Conservation (phyloP, 176 grass and related monocot species). For the Phyllostachys edulis region DNA sequence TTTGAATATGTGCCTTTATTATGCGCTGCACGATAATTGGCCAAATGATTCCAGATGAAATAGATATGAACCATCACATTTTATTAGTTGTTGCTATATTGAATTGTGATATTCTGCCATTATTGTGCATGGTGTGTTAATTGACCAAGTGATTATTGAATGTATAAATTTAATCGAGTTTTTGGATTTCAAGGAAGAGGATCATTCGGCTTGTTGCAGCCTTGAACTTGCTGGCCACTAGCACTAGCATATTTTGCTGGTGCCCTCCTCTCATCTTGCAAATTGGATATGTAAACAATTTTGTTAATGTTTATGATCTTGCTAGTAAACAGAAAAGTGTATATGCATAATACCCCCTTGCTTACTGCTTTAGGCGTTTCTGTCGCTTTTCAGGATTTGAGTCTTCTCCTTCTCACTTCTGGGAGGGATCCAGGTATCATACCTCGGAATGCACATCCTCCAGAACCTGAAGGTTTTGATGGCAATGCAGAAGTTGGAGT, state of each 20-base stretch:
- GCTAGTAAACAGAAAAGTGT: slow-evolving; percentile 3
- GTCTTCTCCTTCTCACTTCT: slow-evolving; percentile 86
- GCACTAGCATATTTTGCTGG: background rate
- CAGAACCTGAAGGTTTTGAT: slow-evolving; percentile 79
- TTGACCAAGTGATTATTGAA: background rate
- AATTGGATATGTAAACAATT: background rate
- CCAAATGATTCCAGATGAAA: background rate
- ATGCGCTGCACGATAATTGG: background rate
- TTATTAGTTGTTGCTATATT: background rate
- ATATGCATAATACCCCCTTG: background rate
- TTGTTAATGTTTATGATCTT: background rate
- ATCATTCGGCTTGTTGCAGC: background rate
- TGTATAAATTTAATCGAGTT: background rate
- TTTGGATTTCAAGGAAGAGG: background rate
- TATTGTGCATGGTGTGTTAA: background rate
- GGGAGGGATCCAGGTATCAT: slow-evolving; percentile 94
- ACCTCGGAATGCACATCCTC: slow-evolving; percentile 85
- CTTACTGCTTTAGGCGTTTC: slow-evolving; percentile 12
- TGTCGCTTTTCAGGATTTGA: slow-evolving; percentile 68
- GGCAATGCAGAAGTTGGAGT: slow-evolving; percentile 41
- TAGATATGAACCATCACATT: background rate
- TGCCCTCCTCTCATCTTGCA: background rate
- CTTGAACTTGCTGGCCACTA: background rate
- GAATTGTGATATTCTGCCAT: background rate
- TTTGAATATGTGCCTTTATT: background rate